These are phyloP conservation scores for Malbranchea zuffiana DNA, from an alignment of 2,329 filamentous ascomycete species.

Conservation along the genomic window DNA sequence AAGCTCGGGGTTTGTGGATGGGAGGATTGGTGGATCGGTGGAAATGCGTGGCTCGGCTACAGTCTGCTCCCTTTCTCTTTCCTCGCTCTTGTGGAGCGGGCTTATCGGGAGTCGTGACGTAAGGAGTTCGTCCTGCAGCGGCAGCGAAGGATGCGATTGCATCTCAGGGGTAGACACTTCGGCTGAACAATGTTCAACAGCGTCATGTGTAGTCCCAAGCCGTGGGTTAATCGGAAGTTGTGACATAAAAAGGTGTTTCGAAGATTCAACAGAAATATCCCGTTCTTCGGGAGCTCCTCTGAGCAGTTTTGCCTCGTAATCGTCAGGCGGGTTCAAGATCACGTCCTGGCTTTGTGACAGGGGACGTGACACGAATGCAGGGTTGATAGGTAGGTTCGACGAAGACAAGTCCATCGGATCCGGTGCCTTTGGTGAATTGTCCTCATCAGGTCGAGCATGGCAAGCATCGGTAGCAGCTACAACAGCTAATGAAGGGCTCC, in stretches of 20 bases:
- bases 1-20: background rate
- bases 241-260: slow-evolving; percentile 6
- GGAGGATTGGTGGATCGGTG: background rate
- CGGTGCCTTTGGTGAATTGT: background rate
- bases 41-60: no score
- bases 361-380: background rate
- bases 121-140: slow-evolving; percentile 17
- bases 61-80: no score
- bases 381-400: slow-evolving; percentile 11
- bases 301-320: background rate
- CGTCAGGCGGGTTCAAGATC: background rate
- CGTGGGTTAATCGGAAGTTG: slow-evolving; percentile 8
- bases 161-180: no score
- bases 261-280: background rate
- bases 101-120: slow-evolving; percentile 27
- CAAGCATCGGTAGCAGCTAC: slow-evolving; percentile 8
- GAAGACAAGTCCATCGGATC: slow-evolving; percentile 2
- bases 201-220: background rate
- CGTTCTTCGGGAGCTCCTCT: background rate
- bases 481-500: slow-evolving; percentile 14
- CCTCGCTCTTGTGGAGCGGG: slow-evolving; percentile 13
- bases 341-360: background rate
- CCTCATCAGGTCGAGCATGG: background rate
- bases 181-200: background rate
- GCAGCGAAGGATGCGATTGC: no score